phyloP scores from a whole-genome alignment of 805 yeast species.

The Saccharomycopsis capsularis region DNA sequence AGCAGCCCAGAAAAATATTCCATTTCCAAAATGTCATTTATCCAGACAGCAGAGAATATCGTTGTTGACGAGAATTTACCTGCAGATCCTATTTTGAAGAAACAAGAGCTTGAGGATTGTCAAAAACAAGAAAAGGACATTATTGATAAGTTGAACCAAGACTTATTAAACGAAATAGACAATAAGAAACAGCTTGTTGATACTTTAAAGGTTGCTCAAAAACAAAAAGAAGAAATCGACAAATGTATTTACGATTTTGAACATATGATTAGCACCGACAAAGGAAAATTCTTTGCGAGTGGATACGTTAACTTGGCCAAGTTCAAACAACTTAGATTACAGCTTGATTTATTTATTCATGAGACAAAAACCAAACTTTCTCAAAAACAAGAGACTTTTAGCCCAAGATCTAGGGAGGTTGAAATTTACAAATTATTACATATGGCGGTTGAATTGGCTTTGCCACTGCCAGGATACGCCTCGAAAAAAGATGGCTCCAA shows the following conservation, averaged over 20 bases:
- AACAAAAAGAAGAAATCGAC: too few relatives aligned
- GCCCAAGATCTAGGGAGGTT: neutral
- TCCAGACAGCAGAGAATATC: too few relatives aligned
- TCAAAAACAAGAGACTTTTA: conserved; percentile 1
- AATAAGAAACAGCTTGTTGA: neutral
- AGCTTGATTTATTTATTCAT: neutral
- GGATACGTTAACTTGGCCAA: neutral
- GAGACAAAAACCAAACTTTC: neutral
- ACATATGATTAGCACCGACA: neutral
- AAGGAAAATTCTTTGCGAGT: neutral
- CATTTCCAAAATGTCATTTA: too few relatives aligned
- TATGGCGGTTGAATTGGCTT: conserved; percentile 8
- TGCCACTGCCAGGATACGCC: conserved; percentile 1
- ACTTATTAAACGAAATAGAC: too few relatives aligned
- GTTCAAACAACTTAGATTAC: neutral
- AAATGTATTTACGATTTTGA: neutral
- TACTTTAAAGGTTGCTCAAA: neutral
- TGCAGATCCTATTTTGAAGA: conserved; percentile 2
- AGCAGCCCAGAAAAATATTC: too few relatives aligned
- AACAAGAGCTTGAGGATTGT: conserved; percentile 3
- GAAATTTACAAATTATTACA: conserved; percentile 2
- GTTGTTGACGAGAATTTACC: neutral
- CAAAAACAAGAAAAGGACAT: neutral
- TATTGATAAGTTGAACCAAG: neutral
- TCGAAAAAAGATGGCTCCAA: neutral